Conservation (phyloP, 1,139 yeast genomes). For the Suhomyces wounanorum region DNA sequence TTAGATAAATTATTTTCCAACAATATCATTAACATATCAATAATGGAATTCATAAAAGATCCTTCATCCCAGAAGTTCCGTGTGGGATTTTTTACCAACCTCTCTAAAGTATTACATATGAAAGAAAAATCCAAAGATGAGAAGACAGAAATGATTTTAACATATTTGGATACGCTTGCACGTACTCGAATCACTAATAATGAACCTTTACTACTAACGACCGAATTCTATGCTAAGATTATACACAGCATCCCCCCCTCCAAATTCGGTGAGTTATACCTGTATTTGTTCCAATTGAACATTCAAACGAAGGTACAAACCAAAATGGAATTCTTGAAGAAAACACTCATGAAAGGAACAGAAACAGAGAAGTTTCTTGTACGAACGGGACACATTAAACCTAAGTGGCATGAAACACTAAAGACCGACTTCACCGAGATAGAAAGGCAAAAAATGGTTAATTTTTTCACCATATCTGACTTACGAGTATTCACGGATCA, state of each 20-base stretch:
- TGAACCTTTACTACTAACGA: constrained; percentile 25
- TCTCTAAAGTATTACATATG: constrained; percentile 23
- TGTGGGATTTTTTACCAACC: constrained; percentile 21
- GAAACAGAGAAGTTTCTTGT: constrained; percentile 36
- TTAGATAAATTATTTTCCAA: constrained; percentile 17
- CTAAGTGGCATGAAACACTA: constrained; percentile 42
- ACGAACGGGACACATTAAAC: constrained; percentile 39
- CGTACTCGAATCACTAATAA: constrained; percentile 28
- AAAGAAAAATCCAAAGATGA: constrained; percentile 16
- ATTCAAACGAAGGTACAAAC: constrained; percentile 27
- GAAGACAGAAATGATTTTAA: constrained; percentile 25
- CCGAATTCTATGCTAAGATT: constrained; percentile 23
- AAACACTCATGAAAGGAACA: constrained; percentile 30
- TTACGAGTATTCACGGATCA: constrained; percentile 26
- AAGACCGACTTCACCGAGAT: constrained; percentile 18
- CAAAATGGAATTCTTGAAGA: constrained; percentile 25
- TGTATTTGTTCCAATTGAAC: constrained; percentile 38
- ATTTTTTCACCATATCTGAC: constrained; percentile 34
- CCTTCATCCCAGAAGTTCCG: constrained; percentile 24
- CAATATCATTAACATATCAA: constrained; percentile 31
- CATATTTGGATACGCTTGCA: constrained; percentile 25
- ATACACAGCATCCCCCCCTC: constrained; percentile 23
- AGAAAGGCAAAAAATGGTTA: constrained; percentile 32
- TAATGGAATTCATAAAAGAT: constrained; percentile 30
- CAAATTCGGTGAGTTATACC: constrained; percentile 30